These are phyloP conservation scores for Geosmithia morbida DNA, from an alignment of 2,329 filamentous ascomycete species.

Conservation along the genomic window DNA sequence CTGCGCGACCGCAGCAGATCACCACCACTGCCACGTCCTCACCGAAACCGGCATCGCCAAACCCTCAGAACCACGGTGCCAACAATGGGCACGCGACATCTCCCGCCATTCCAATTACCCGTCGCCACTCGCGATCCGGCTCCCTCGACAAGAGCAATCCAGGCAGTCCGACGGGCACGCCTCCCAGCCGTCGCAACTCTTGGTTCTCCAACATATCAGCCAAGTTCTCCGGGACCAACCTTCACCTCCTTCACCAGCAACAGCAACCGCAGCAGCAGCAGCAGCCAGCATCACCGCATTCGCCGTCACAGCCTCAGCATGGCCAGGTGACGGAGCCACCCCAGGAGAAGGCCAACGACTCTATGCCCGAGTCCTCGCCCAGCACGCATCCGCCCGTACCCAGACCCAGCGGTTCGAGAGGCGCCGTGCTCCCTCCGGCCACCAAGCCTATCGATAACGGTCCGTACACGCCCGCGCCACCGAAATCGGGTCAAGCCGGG, in stretches of 20 bases:
- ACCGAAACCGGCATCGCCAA: neutral
- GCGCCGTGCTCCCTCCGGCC: conserved; percentile 44
- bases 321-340: neutral
- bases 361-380: neutral
- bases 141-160: conserved; percentile 21
- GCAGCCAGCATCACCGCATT: conserved; percentile 1
- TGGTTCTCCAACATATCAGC: conserved; percentile 92
- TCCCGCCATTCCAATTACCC: neutral
- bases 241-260: conserved; percentile 14
- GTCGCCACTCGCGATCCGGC: conserved; percentile 14
- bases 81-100: conserved; percentile 6
- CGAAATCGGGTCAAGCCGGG: conserved; percentile 51
- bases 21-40: conserved; percentile 1
- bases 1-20: conserved; percentile 12
- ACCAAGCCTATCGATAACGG: conserved; percentile 41
- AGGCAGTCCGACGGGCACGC: conserved; percentile 9
- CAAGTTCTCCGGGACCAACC: conserved; percentile 55
- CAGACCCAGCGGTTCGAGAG: conserved; percentile 16
- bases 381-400: neutral
- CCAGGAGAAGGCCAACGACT: conserved; percentile 1
- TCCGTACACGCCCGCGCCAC: conserved; percentile 62
- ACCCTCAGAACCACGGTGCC: conserved; percentile 1
- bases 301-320: neutral
- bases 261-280: conserved; percentile 4
- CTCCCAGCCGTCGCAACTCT: conserved; percentile 48